Evolutionary conservation across 1,139 yeast genomes (phyloP).

Genomic region (Taphrina deformans): DNA sequence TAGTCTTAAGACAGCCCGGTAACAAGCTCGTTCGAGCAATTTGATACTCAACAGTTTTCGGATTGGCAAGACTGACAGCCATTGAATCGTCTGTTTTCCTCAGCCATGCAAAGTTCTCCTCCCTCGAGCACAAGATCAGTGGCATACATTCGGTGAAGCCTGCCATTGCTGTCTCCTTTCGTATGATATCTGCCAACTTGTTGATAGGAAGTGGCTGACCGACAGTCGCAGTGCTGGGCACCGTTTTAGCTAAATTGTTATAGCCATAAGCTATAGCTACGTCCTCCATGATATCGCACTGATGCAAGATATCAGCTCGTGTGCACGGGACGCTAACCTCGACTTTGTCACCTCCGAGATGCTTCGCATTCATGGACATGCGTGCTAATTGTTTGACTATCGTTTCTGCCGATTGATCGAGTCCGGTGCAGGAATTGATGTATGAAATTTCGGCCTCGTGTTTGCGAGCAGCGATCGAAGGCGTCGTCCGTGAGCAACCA

Average conservation of each 20-base stretch:
- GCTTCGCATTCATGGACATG: constrained; percentile 75
- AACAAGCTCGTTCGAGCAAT: constrained; percentile 92
- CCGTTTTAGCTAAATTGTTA: constrained; percentile 71
- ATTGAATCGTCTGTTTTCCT: constrained; percentile 65
- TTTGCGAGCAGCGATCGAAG: constrained; percentile 65
- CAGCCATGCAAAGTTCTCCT: constrained; percentile 88
- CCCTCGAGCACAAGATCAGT: constrained; percentile 90
- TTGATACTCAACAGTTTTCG: constrained; percentile 94
- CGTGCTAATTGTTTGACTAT: constrained; percentile 67
- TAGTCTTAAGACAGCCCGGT: constrained; percentile 93
- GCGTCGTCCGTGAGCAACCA: constrained; percentile 71
- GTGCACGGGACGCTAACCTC: constrained; percentile 85
- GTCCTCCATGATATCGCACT: constrained; percentile 98
- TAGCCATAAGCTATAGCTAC: constrained; percentile 96
- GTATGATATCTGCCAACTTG: constrained; percentile 84
- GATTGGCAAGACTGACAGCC: constrained; percentile 91
- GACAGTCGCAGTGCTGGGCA: constrained; percentile 75
- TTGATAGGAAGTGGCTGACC: constrained; percentile 89
- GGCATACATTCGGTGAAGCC: constrained; percentile 98
- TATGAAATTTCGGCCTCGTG: constrained; percentile 77
- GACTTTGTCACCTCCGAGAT: constrained; percentile 55
- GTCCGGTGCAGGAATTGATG: constrained; percentile 89
- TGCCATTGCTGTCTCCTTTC: constrained; percentile 88
- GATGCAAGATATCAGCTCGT: constrained; percentile 92
- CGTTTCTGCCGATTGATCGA: constrained; percentile 66